Conservation (phyloP, 768 basidiomycete genomes). For the Termitomyces sp. region DNA sequence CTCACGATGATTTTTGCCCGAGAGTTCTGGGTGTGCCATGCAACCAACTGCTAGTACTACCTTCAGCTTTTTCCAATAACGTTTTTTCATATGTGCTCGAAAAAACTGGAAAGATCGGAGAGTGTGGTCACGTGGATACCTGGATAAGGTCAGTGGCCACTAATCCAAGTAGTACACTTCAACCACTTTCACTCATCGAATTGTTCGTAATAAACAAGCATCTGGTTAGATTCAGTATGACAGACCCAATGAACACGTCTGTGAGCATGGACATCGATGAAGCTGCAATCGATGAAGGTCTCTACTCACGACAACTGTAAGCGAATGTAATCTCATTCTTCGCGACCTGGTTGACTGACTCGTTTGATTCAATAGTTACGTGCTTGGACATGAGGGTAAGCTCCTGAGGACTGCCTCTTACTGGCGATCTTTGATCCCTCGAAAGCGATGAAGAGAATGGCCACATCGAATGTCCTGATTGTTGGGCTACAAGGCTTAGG, state of each 20-base stretch:
- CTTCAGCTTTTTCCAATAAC: too few relatives aligned
- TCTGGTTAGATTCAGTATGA: slow-evolving; percentile 23
- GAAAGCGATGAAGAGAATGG: slow-evolving; percentile 98
- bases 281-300: slow-evolving; percentile 84
- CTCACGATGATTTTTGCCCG: background rate
- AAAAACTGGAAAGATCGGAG: background rate
- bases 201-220: slow-evolving; percentile 6
- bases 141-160: slow-evolving; percentile 4
- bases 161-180: background rate
- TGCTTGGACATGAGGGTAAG: slow-evolving; percentile 92
- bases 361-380: slow-evolving; percentile 54
- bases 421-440: slow-evolving; percentile 3
- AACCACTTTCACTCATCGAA: slow-evolving; percentile 10
- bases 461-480: slow-evolving; percentile 88
- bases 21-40: too few relatives aligned
- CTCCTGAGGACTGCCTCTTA: background rate
- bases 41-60: too few relatives aligned
- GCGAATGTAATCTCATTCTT: slow-evolving; percentile 19
- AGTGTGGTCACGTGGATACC: background rate
- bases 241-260: slow-evolving; percentile 30
- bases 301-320: slow-evolving; percentile 92
- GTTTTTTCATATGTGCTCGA: background rate
- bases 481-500: slow-evolving; percentile 90
- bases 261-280: slow-evolving; percentile 82
- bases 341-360: slow-evolving; percentile 12